These are phyloP conservation scores for Penicillium ucsense DNA, from an alignment of 495 filamentous ascomycete genomes.

Conservation along the genomic window DNA sequence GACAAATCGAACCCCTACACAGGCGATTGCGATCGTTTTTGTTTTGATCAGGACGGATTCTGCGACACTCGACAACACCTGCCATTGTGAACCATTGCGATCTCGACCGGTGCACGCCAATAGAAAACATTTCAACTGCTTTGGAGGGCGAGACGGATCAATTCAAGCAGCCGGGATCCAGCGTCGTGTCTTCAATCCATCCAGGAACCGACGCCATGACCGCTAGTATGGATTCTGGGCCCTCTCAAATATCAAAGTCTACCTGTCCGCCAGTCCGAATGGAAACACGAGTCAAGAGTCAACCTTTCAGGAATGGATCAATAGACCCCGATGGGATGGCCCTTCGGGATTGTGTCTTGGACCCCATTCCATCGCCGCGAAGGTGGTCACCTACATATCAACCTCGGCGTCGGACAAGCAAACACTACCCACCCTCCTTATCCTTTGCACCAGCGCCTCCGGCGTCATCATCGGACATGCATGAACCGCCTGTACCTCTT, in stretches of 20 bases:
- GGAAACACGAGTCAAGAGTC: constrained; percentile 17
- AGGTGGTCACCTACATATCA: constrained; percentile 24
- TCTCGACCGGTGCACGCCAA: constrained; percentile 16
- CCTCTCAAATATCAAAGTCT: constrained; percentile 10
- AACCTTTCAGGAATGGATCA: constrained; percentile 13
- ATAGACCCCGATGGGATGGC: constrained; percentile 15
- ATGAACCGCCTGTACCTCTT: constrained; percentile 23
- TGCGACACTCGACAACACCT: background rate
- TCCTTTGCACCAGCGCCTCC: constrained; percentile 17
- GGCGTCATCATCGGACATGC: constrained; percentile 7
- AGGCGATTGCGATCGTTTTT: constrained; percentile 3
- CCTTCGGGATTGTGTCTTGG: constrained; percentile 9
- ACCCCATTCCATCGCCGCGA: constrained; percentile 20
- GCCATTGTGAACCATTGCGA: constrained; percentile 7
- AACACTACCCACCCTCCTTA: constrained; percentile 17
- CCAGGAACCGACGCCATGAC: constrained; percentile 14
- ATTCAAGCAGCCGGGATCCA: constrained; percentile 3
- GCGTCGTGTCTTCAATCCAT: background rate
- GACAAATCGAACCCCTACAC: constrained; percentile 20
- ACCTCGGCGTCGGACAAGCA: constrained; percentile 17
- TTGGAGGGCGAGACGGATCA: constrained; percentile 10
- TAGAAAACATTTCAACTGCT: constrained; percentile 8
- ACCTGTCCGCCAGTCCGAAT: constrained; percentile 15
- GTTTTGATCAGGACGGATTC: constrained; percentile 6
- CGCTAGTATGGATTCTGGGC: constrained; percentile 14